Evolutionary conservation across 805 yeast species (phyloP).

Genomic region (Spathaspora passalidarum): DNA sequence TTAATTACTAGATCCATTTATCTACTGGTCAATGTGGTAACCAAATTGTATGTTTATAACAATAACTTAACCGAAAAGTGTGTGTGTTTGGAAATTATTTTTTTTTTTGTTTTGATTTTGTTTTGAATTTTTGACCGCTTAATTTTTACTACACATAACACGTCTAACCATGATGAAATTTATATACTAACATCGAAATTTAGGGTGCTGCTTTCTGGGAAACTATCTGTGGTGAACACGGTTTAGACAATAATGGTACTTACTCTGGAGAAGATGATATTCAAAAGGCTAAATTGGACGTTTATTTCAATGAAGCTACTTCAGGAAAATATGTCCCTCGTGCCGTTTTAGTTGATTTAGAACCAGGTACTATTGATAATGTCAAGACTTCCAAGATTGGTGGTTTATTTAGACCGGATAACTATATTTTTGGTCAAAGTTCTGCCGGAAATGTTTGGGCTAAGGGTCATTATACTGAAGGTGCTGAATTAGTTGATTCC

Average conservation of each 20-base stretch:
- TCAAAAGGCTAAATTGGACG: slow-evolving; percentile 60
- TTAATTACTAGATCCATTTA: slow-evolving; percentile 67
- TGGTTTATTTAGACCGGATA: slow-evolving; percentile 87
- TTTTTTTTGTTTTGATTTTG: slow-evolving; percentile 3
- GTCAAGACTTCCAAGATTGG: slow-evolving; percentile 81
- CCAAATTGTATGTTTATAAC: slow-evolving; percentile 69
- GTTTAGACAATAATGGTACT: slow-evolving; percentile 71
- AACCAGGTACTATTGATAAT: slow-evolving; percentile 90
- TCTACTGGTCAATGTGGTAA: slow-evolving; percentile 99
- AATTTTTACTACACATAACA: not conserved
- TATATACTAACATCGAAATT: slow-evolving; percentile 18
- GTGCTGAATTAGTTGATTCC: slow-evolving; percentile 89
- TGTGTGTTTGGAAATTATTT: not conserved
- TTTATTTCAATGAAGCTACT: slow-evolving; percentile 84
- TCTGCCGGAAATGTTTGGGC: slow-evolving; percentile 98
- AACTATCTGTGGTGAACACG: slow-evolving; percentile 86
- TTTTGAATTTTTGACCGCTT: not conserved
- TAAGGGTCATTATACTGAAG: slow-evolving; percentile 94
- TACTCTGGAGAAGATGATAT: slow-evolving; percentile 52
- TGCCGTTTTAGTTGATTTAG: slow-evolving; percentile 88
- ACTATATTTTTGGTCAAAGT: slow-evolving; percentile 82
- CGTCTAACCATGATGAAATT: not conserved
- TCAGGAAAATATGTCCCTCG: slow-evolving; percentile 91
- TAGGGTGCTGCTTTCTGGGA: slow-evolving; percentile 94
- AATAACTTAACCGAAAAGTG: slow-evolving; percentile 46